Percentiles rank a stretch among this genome's conserved stretches.
Evolutionary conservation across 2,329 filamentous ascomycete species (phyloP).

Genomic region (Pseudogymnoascus sp.): DNA sequence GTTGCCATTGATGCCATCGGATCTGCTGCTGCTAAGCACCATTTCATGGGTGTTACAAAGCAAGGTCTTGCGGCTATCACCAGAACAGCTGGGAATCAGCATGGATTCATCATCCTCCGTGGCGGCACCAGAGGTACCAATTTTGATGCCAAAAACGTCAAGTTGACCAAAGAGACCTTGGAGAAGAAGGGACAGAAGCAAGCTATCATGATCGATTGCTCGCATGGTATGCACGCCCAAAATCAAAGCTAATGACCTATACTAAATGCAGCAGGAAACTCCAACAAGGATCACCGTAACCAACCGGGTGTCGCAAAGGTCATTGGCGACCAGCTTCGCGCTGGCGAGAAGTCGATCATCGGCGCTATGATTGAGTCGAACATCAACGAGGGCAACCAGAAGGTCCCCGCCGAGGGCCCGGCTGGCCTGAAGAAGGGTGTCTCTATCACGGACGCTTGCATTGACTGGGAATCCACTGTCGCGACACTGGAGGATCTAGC

Average conservation of each 20-base stretch:
- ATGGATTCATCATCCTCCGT: slow-evolving; percentile 93
- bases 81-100: slow-evolving; percentile 84
- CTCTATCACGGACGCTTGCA: slow-evolving; percentile 93
- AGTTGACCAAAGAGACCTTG: slow-evolving; percentile 67
- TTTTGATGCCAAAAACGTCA: slow-evolving; percentile 79
- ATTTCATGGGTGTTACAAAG: slow-evolving; percentile 98
- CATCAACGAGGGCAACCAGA: slow-evolving; percentile 84
- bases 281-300: slow-evolving; percentile 93
- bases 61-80: slow-evolving; percentile 93
- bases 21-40: slow-evolving; percentile 73
- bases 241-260: neutral
- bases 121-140: slow-evolving; percentile 90
- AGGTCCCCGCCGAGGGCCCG: slow-evolving; percentile 77
- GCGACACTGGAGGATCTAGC: slow-evolving; percentile 77
- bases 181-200: slow-evolving; percentile 74
- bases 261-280: slow-evolving; percentile 58
- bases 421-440: slow-evolving; percentile 75
- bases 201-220: slow-evolving; percentile 97
- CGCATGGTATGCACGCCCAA: slow-evolving; percentile 58
- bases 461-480: slow-evolving; percentile 82
- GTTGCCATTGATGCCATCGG: slow-evolving; percentile 96
- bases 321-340: slow-evolving; percentile 75
- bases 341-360: slow-evolving; percentile 79
- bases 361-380: slow-evolving; percentile 99
- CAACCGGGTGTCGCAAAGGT: slow-evolving; percentile 84